phyloP scores from a whole-genome alignment of 2,329 filamentous ascomycete genomes.

The Exophiala bonariae region DNA sequence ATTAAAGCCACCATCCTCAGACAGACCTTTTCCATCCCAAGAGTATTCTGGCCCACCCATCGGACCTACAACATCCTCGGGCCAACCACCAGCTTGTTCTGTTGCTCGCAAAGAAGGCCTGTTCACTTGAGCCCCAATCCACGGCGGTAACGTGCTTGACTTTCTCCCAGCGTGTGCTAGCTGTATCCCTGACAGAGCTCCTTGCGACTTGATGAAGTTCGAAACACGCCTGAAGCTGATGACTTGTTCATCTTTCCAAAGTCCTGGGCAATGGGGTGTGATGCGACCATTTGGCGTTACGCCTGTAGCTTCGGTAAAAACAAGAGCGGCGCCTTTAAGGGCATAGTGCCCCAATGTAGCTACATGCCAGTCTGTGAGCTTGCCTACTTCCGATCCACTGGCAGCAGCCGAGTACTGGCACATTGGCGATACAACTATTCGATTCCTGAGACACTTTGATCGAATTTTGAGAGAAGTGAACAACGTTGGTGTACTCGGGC shows the following conservation, averaged over 20 bases:
- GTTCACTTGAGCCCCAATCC: conserved; percentile 32
- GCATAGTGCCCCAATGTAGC: conserved; percentile 33
- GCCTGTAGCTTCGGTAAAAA: conserved; percentile 72
- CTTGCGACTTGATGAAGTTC: conserved; percentile 78
- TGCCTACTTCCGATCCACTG: conserved; percentile 35
- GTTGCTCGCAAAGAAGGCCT: conserved; percentile 14
- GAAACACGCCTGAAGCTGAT: conserved; percentile 56
- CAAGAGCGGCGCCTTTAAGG: conserved; percentile 21
- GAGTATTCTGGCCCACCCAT: conserved; percentile 7
- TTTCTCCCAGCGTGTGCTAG: conserved; percentile 75
- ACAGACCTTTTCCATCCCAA: conserved; percentile 17
- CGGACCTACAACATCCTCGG: conserved; percentile 20
- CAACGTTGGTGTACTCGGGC: conserved; percentile 36
- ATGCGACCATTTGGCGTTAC: conserved; percentile 75
- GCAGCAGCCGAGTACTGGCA: conserved; percentile 48
- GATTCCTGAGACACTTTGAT: conserved; percentile 54
- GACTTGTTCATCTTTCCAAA: conserved; percentile 35
- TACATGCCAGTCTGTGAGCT: conserved; percentile 43
- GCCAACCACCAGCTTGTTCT: conserved; percentile 18
- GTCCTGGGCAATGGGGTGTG: conserved; percentile 50
- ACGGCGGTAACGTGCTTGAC: conserved; percentile 57
- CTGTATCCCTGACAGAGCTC: conserved; percentile 75
- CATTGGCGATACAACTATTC: conserved; percentile 58
- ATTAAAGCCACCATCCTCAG: conserved; percentile 16
- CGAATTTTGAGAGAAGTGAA: conserved; percentile 53